Base-by-base conservation (phyloP, 2,329 filamentous ascomycete species). In the Aureobasidium sp. region DNA sequence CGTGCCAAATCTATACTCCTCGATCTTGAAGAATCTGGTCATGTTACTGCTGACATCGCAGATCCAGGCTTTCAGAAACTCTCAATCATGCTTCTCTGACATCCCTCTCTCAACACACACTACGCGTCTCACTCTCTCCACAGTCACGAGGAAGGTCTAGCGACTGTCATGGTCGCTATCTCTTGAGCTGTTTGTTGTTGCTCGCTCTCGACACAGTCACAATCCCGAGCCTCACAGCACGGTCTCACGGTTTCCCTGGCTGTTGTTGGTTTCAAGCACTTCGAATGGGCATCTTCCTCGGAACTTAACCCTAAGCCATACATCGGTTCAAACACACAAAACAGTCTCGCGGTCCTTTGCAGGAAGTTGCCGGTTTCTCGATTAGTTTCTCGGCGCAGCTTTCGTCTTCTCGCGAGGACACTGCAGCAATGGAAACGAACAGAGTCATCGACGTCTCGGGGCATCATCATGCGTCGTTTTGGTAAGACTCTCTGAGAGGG, bases 221-320 rank as follows among this genome's bases (percentile, higher is more conserved):
- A 79, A 81, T 81, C 78, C 79, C 79, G 81, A 83, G 81, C 82
- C 84, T 85, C 83, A 78, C 68, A 75, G 79, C 73, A 80, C 71
- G 77, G 78, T 75, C 77, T 78, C 76, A 80, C 75, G 45, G 32
- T 59, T 59, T 50, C 48, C 59, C 47, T 60, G 57, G 30, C 37
- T 55, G 50, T n/a, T 61, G 49, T 44, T 55, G 41, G 27, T 39
- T 48, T 47, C 59, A 21, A 73, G 73, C 69, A 70, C 72, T 73
- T 72, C 71, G 68, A 78, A 77, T 76, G 83, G 81, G 83, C 87
- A 84, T 80, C 79, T 79, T 76, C 79, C 77, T 87, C 86, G 90
- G 89, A 92, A 92, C 89, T 92, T 96, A 96, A 96, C 92, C 92
- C 92, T 96, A 96, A 89, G 82, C 79, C 79, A 76, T 70, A 75